Evolutionary conservation across 2,329 filamentous ascomycete species (phyloP).

Genomic region (Sclerotinia minor): DNA sequence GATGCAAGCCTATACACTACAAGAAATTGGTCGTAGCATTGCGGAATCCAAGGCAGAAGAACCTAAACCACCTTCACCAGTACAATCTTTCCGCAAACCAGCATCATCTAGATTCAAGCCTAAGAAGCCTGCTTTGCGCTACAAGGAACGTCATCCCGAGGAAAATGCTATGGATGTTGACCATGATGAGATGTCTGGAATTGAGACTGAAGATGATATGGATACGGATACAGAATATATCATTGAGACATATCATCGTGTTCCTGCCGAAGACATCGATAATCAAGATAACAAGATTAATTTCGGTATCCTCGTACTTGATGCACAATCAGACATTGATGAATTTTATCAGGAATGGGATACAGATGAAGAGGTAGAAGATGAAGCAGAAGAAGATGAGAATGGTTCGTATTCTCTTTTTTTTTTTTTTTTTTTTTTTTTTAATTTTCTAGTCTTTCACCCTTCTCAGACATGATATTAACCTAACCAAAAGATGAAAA

Average conservation of each 20-base stretch:
- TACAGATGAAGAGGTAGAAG: conserved; percentile 61
- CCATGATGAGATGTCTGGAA: conserved; percentile 38
- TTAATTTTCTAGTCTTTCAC: not conserved
- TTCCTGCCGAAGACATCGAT: conserved; percentile 58
- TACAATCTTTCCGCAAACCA: conserved; percentile 24
- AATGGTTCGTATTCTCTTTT: conserved; percentile 52
- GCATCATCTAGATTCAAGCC: conserved; percentile 52
- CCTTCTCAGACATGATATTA: conserved; percentile 26
- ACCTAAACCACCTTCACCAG: conserved; percentile 24
- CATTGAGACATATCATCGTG: conserved; percentile 63
- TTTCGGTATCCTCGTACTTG: conserved; percentile 44
- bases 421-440: not conserved
- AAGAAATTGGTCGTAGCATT: conserved; percentile 51
- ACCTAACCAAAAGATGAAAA: conserved; percentile 60
- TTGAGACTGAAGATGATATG: conserved; percentile 48
- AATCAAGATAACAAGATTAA: conserved; percentile 51
- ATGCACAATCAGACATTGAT: conserved; percentile 46
- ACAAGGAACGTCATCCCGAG: conserved; percentile 56
- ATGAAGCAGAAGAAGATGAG: conserved; percentile 64
- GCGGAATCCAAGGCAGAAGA: conserved; percentile 29
- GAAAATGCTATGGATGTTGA: conserved; percentile 30
- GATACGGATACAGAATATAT: conserved; percentile 59
- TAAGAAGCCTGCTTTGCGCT: conserved; percentile 56
- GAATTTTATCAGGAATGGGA: conserved; percentile 61
- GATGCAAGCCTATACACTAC: conserved; percentile 60